phyloP scores from a whole-genome alignment of 2,329 filamentous ascomycete genomes.

The Botrytis aclada region DNA sequence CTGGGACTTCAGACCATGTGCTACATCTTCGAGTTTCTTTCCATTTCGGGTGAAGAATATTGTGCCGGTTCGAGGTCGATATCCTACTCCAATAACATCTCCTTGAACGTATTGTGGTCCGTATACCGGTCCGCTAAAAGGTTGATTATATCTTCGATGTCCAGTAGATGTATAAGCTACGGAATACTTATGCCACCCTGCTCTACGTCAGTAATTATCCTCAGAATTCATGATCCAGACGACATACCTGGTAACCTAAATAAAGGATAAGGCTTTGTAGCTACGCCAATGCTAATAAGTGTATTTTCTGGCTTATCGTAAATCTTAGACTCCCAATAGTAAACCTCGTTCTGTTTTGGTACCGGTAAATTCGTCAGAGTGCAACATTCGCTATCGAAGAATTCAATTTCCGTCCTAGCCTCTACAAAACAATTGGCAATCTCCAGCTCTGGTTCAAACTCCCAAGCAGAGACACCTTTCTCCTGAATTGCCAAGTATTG shows the following conservation, averaged over 20 bases:
- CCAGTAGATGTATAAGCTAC: conserved; percentile 89
- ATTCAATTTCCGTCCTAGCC: conserved; percentile 93
- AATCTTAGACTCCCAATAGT: conserved; percentile 99
- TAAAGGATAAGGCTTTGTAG: conserved; percentile 93
- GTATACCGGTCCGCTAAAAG: conserved; percentile 76
- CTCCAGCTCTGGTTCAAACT: conserved; percentile 98
- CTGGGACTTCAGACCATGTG: conserved; percentile 86
- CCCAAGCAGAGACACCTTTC: conserved; percentile 99
- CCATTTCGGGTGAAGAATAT: conserved; percentile 98
- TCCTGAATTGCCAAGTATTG: conserved; percentile 98
- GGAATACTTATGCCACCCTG: conserved; percentile 89
- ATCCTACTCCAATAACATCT: conserved; percentile 93
- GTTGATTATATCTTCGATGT: conserved; percentile 85
- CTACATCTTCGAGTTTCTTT: conserved; percentile 93
- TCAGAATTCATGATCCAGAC: background rate
- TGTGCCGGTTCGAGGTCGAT: conserved; percentile 87
- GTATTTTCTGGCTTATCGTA: conserved; percentile 95
- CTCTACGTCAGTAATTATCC: conserved; percentile 7
- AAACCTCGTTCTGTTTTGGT: conserved; percentile 98
- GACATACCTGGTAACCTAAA: conserved; percentile 85
- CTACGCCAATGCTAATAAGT: conserved; percentile 85
- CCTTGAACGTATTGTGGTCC: conserved; percentile 85
- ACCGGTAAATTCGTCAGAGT: conserved; percentile 80
- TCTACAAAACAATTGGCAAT: conserved; percentile 99
- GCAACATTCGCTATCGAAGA: conserved; percentile 96